These are phyloP conservation scores for Cicer arietinum DNA, from an alignment of 306 rosid genomes.

Conservation along the genomic window DNA sequence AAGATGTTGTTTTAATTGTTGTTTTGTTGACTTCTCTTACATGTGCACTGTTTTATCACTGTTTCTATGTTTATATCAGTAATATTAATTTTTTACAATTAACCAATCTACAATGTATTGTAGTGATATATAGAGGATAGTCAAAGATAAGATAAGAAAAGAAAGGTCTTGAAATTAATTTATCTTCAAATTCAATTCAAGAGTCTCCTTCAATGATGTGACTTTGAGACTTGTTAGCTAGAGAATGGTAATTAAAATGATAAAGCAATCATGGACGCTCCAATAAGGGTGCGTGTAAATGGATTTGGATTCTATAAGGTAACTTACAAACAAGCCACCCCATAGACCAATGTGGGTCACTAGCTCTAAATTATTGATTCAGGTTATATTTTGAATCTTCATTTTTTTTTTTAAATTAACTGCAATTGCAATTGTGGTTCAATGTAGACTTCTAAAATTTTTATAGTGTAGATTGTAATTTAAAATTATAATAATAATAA, in stretches of 20 bases:
- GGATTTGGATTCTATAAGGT: not conserved
- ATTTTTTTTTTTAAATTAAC: too few species aligned
- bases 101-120: too few species aligned
- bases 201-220: slow-evolving; percentile 13
- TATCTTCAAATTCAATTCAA: not conserved
- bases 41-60: slow-evolving; percentile 31
- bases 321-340: not conserved
- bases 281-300: slow-evolving; percentile 42
- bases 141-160: not conserved
- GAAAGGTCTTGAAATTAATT: slow-evolving; percentile 11
- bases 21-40: slow-evolving; percentile 55
- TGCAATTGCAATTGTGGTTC: too few species aligned
- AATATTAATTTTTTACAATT: too few species aligned
- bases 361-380: too few species aligned
- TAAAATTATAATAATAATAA: too few species aligned
- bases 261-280: slow-evolving; percentile 42
- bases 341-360: slow-evolving; percentile 47
- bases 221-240: slow-evolving; percentile 21
- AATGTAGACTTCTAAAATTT: too few species aligned
- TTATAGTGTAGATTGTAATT: too few species aligned
- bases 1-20: slow-evolving; percentile 38
- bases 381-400: too few species aligned
- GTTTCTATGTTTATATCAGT: not conserved
- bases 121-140: too few species aligned
- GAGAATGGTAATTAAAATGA: slow-evolving; percentile 25